Conservation (phyloP, 2,329 filamentous ascomycete genomes). For the Penicillium sp. region DNA sequence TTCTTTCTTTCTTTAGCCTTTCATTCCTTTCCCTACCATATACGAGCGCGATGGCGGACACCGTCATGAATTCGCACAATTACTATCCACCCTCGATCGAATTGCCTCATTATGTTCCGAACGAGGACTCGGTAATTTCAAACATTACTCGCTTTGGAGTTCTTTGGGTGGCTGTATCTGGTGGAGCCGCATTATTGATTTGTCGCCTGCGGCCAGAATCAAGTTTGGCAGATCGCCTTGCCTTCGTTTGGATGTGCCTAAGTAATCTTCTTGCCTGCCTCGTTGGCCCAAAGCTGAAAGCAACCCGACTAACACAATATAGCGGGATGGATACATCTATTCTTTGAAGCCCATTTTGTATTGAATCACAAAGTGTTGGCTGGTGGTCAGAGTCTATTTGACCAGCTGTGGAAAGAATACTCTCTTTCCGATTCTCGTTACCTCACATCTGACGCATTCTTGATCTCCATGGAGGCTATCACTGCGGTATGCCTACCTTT, state of each 20-base stretch:
- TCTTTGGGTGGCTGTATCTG: conserved; percentile 59
- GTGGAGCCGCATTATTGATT: conserved; percentile 56
- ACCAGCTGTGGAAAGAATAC: conserved; percentile 89
- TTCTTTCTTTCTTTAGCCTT: neutral
- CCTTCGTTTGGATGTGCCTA: conserved; percentile 71
- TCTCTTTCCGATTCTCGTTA: conserved; percentile 81
- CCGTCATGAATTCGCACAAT: conserved; percentile 51
- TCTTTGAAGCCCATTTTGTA: conserved; percentile 82
- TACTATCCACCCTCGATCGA: conserved; percentile 67
- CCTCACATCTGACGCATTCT: conserved; percentile 75
- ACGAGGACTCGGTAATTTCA: conserved; percentile 59
- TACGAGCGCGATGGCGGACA: neutral
- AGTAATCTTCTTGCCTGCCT: conserved; percentile 50
- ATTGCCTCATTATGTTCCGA: conserved; percentile 64
- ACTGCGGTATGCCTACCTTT: conserved; percentile 63
- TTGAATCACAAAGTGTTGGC: conserved; percentile 66
- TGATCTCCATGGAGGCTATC: conserved; percentile 78
- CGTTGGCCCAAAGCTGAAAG: neutral
- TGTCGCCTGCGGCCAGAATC: conserved; percentile 56
- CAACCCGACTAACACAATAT: neutral
- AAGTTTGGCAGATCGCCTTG: conserved; percentile 55
- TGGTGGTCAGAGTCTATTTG: conserved; percentile 68
- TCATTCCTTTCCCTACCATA: neutral
- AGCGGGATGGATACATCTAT: conserved; percentile 62
- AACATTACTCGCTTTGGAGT: conserved; percentile 63